Conservation (phyloP, 495 filamentous ascomycete species). For the Pseudomonodictys pantanalensis region DNA sequence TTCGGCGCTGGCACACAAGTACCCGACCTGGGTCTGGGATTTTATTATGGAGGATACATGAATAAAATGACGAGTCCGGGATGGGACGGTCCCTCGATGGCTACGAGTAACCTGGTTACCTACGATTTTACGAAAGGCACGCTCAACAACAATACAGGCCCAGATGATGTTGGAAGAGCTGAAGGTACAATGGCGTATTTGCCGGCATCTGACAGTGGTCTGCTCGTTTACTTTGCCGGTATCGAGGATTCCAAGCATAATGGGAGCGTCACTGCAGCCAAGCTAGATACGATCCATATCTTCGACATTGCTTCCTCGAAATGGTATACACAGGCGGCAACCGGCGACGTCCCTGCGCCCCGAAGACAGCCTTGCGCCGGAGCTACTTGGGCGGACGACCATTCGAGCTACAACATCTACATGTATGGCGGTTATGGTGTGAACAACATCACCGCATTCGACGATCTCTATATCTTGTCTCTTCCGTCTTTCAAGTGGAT, state of each 20-base stretch:
- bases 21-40: constrained; percentile 42
- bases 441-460: constrained; percentile 47
- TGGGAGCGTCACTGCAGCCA: constrained; percentile 20
- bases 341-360: constrained; percentile 46
- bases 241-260: constrained; percentile 39
- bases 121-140: constrained; percentile 47
- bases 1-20: constrained; percentile 42
- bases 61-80: constrained; percentile 45
- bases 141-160: constrained; percentile 47
- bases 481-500: constrained; percentile 57
- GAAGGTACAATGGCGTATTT: constrained; percentile 50
- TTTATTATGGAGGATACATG: constrained; percentile 52
- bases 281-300: constrained; percentile 43
- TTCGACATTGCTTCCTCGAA: constrained; percentile 52
- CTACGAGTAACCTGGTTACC: constrained; percentile 43
- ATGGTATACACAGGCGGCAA: constrained; percentile 55
- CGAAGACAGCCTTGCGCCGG: constrained; percentile 56
- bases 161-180: constrained; percentile 45
- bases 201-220: constrained; percentile 52
- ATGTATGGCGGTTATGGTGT: constrained; percentile 52
- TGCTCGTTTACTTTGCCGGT: constrained; percentile 55
- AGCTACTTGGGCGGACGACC: constrained; percentile 52
- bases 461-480: constrained; percentile 57
- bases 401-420: constrained; percentile 56
- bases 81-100: constrained; percentile 45